Base-by-base conservation (phyloP, 2,329 filamentous ascomycete species). In the Colletotrichum horii region DNA sequence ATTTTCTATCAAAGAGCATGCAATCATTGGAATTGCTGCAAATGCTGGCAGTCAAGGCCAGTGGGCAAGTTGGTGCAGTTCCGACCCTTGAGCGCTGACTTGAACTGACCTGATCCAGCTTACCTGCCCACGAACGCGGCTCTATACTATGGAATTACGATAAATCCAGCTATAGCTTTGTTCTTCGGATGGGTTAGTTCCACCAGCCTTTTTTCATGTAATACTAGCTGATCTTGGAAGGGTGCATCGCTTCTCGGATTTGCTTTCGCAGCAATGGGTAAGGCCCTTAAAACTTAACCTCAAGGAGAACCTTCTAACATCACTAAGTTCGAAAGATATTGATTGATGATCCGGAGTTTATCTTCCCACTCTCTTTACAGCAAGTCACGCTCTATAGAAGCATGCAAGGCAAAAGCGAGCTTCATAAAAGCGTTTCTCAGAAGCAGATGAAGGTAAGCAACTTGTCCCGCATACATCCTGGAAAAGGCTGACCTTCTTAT, bases 141-240 rank as follows among this genome's bases (percentile, higher is more conserved):
- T 78, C 82, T 92, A 11, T 92, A 89, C 82, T 92, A 91, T 79
- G 86, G 87, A 48, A 83, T 88, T 65, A 84, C 81, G 22, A 86
- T 93, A 66, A 84, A 91, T 66, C 86, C 89, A 0, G 89, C 86
- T 1, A 87, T 91, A 7, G 88, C 87, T 2, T 86, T 91, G 32
- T 89, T 91, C 80, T 92, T 92, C 82, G 92, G 92, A 89, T 87
- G 88, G 84, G 84, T 87, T 2, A 90, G 89, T 90, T 1, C 90
- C 87, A 82, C 88, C 87, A 1, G 89, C 89, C 16, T 91, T 91
- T 77, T 87, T 19, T 0, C 2, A 14, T 2, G n/a, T 28, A 6
- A 19, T 3, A 30, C 52, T 48, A 12, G 67, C 15, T 56, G n/a
- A 30, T 8, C 11, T 7, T 52, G n/a, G 2, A 6, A 67, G 73